Evolutionary conservation across 2,329 filamentous ascomycete genomes (phyloP), one percentile per base, ranked within the genome.

Genomic region (Chaetomiaceae sp.): DNA sequence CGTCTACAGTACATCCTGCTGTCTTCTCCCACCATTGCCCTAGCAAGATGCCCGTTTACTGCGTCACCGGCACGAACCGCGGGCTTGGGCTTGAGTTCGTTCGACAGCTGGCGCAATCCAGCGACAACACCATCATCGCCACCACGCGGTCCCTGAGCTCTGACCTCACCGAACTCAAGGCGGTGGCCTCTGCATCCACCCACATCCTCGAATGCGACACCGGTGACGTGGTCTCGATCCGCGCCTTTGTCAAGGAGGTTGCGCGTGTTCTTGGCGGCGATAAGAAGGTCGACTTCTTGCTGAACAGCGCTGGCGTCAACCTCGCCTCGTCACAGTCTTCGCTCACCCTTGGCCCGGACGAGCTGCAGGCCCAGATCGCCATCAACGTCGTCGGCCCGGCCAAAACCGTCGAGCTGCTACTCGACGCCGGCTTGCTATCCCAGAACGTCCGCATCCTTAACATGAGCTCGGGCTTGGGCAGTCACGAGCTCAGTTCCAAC

Each of bases 341-440:
- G 18, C 55, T 73, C 15, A 63, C 59, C 1, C 62, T 74, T 1
- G 63, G 63, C 9, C 53, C 65, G 0, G 58, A 60, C 1, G 63
- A 61, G 2, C 52, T 74, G 22, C 33, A 61, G 2, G 54, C 63
- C n/a, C 66, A 72, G 39, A 66, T 75, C 40, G 57, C 62, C 20
- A 58, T 66, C 51, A 75, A 75, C 45, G 70, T 74, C 3, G 45
- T 73, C 15, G 72, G 72, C 0, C 72, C 72, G 0, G 70, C 71
- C 1, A 70, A 70, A 47, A 62, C 67, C 6, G 63, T 71, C 0
- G 62, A 72, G 54, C 61, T 62, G 1, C 51, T 75, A 40, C 50
- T 61, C 1, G 56, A 56, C 26, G 51, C 52, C 22, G 53, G 52
- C 11, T 38, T 61, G 32, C 56, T 66, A 33, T 42, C 57, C 12